phyloP scores from a whole-genome alignment of 2,329 filamentous ascomycete species.

The Penicillium glabrum region DNA sequence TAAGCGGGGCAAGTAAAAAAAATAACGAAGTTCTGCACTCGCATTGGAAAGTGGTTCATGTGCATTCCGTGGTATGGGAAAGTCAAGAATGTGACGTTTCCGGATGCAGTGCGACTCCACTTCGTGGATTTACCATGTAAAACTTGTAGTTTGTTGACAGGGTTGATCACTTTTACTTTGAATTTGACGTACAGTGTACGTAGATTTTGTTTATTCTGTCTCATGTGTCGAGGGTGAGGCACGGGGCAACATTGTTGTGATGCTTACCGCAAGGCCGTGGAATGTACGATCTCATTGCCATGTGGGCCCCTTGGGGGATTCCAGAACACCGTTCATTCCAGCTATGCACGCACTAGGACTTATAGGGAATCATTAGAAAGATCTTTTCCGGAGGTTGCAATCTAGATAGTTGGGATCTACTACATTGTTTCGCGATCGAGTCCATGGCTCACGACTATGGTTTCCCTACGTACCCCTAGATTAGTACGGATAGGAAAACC shows the following conservation, averaged over 20 bases:
- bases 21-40: not conserved
- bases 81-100: conserved; percentile 11
- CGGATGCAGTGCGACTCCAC: conserved; percentile 13
- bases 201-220: not conserved
- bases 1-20: not conserved
- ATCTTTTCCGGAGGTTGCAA: not conserved
- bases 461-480: no score
- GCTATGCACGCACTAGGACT: not conserved
- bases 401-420: not conserved
- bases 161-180: not conserved
- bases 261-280: conserved; percentile 5
- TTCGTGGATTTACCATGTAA: not conserved
- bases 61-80: conserved; percentile 9
- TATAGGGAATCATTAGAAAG: not conserved
- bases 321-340: not conserved
- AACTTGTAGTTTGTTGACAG: not conserved
- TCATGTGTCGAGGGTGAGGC: conserved; percentile 1
- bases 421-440: no score
- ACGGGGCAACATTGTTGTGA: conserved; percentile 7
- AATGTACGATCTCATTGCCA: not conserved
- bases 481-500: no score
- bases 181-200: not conserved
- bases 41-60: conserved; percentile 13
- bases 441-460: no score
- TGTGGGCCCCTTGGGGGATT: conserved; percentile 2